Base-by-base conservation (phyloP, 495 filamentous ascomycete species). In the Talaromyces trachyspermus region DNA sequence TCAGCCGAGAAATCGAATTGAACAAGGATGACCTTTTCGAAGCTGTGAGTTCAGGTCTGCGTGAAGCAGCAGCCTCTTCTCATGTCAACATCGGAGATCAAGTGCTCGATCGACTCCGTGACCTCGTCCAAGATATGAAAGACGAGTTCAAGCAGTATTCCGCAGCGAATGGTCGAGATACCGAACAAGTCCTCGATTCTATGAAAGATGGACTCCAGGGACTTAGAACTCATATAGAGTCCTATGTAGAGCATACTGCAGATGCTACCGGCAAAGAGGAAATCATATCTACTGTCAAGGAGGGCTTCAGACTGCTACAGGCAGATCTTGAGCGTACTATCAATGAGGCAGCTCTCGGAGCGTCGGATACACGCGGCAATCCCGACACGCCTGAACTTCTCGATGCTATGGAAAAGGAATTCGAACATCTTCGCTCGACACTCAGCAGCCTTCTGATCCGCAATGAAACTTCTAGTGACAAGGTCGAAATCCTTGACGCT, bases 131-230 rank as follows among this genome's bases (percentile, higher is more conserved):
- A 10, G 74, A 74, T 17, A 84, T 95, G 76, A 80, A 77, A 33
- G 74, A 82, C 17, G 83, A 87, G 57, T 77, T 84, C 40, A 84
- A 88, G 54, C 76, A 89, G 54, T 88, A 84, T 54, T 78, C 84
- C 12, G 72, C 85, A 0, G 81, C 83, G 20, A 85, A 79, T 54
- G 86, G 84, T 35, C 71, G 77, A 43, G 86, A 89, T 56, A 88
- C 85, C 0, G 86, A 88, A 58, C 82, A 92, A 54, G 76, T 94
- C 19, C 71, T 95, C 2, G 85, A 91, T 58, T 85, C 88, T 2
- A 79, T 91, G 48, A 89, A 86, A 57, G 88, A 94, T 59, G 87
- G 87, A 2, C 75, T 95, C 29, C 86, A 90, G 52, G 78, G 76
- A 41, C 75, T 96, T 3, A 79, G 85, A n/a, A 71, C 72, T 18